Evolutionary conservation across 352 stramenopile genomes (phyloP).

Genomic region (Pythium folliculosum): DNA sequence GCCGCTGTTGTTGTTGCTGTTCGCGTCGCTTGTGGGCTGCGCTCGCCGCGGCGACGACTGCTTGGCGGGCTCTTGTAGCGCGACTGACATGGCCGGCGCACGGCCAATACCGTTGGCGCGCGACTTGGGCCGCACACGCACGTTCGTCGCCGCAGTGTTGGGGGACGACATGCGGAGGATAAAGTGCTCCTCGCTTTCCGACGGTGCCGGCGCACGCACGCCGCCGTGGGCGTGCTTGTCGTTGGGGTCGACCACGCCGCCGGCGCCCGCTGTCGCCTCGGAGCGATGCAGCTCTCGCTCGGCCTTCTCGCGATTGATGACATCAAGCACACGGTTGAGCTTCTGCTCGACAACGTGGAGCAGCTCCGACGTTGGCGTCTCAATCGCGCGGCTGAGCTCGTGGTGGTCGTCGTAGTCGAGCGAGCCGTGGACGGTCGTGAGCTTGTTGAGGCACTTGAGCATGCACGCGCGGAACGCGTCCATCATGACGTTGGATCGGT

Average conservation of each 20-base stretch:
- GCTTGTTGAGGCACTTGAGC: constrained; percentile 78
- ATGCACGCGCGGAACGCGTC: constrained; percentile 83
- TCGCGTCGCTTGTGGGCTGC: constrained; percentile 23
- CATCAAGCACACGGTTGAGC: constrained; percentile 76
- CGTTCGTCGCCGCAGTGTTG: constrained; percentile 64
- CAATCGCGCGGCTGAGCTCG: constrained; percentile 65
- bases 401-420: constrained; percentile 77
- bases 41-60: constrained; percentile 18
- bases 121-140: constrained; percentile 78
- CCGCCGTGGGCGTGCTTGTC: constrained; percentile 42
- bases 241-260: constrained; percentile 13
- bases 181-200: constrained; percentile 82
- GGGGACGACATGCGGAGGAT: constrained; percentile 81
- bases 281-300: constrained; percentile 79
- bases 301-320: constrained; percentile 83
- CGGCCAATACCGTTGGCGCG: constrained; percentile 31
- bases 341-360: constrained; percentile 85
- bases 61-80: constrained; percentile 30
- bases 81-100: constrained; percentile 25
- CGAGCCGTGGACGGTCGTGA: constrained; percentile 69
- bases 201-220: constrained; percentile 56
- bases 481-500: constrained; percentile 76
- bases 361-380: constrained; percentile 67
- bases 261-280: constrained; percentile 40
- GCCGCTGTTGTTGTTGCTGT: constrained; percentile 21